Percentiles rank a stretch among this genome's conserved stretches.
These are phyloP conservation scores for Lichina pygmaea DNA, from an alignment of 495 filamentous ascomycete genomes.

Conservation along the genomic window DNA sequence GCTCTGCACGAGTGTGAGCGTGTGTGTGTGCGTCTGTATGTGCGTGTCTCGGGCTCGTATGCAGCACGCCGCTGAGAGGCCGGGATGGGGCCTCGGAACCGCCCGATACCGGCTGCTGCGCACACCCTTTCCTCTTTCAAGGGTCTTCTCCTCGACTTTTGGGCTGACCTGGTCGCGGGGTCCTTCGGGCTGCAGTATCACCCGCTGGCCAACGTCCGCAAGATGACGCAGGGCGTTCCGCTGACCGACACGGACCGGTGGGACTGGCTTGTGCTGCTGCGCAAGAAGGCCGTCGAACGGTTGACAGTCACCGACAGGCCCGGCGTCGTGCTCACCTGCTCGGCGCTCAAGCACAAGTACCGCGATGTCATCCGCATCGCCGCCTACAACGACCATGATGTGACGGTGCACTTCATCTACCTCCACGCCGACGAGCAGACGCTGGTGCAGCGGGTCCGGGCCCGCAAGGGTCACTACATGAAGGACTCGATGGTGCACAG, in stretches of 20 bases:
- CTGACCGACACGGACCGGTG: constrained; percentile 89
- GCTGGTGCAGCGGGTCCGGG: constrained; percentile 44
- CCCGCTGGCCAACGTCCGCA: constrained; percentile 58
- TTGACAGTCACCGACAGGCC: constrained; percentile 24
- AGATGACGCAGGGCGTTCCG: constrained; percentile 71
- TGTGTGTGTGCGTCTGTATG: too few relatives aligned
- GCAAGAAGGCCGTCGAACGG: constrained; percentile 45
- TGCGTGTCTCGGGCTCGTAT: too few relatives aligned
- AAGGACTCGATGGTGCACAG: constrained; percentile 91
- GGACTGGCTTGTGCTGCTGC: constrained; percentile 87
- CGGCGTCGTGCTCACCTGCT: constrained; percentile 88
- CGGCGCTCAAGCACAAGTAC: constrained; percentile 88
- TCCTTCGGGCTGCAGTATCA: constrained; percentile 38
- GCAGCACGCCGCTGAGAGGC: too few relatives aligned
- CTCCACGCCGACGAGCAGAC: constrained; percentile 49
- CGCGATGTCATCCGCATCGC: constrained; percentile 88
- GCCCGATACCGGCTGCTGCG: too few relatives aligned
- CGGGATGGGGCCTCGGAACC: too few relatives aligned
- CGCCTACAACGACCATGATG: constrained; percentile 43
- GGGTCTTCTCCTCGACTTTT: not conserved
- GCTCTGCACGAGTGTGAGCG: too few relatives aligned
- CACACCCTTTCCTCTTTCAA: too few relatives aligned
- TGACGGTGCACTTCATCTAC: constrained; percentile 82
- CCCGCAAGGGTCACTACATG: constrained; percentile 78
- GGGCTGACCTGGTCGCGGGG: too few relatives aligned